Evolutionary conservation across 805 yeast genomes (phyloP), one percentile per base, ranked within the genome.

Genomic region (Cyberlindnera xishuangbannaensis): DNA sequence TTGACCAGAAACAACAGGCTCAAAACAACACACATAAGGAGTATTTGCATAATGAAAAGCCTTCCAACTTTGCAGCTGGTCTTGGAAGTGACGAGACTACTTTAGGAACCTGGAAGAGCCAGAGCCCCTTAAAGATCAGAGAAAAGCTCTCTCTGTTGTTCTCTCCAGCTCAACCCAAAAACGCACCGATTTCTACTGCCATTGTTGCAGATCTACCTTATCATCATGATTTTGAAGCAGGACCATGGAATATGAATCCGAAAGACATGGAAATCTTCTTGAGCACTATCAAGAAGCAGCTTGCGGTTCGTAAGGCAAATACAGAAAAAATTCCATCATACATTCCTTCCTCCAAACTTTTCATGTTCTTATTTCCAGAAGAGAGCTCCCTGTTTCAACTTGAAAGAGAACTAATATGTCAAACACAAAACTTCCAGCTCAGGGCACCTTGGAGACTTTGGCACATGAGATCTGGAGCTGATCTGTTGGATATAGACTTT

Each of bases 241-340:
- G n/a, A 26, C 27, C 24, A 22, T 8, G 10, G 16, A 28, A 7
- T n/a, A 5, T 17, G 8, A 13, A 18, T 15, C 6, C 15, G 15
- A 17, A 4, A 6, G 41, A 33, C 8, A 6, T 33, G 10, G 30
- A 30, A 23, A 37, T 37, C 3, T 24, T 37, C 25, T 30, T 37
- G 30, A 37, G 33, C 28, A 37, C 41, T 6, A 37, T 37, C 14
- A 31, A 20, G 14, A 37, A 37, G 27, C 37, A 33, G 19, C 32
- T 12, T 3, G 24, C 35, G 12, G 13, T 18, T 4, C 11, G 17
- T 5, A 11, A 11, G 17, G 9, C 17, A 20, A 14, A 18, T 8
- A 13, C 27, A 9, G 20, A 24, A 19, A 15, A 14, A 3, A 31
- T 36, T 23, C 35, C 35, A 9, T 8, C 9, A 4, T 14, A 18